Conservation (phyloP, 352 stramenopile genomes). For the Phytophthora rubi region DNA sequence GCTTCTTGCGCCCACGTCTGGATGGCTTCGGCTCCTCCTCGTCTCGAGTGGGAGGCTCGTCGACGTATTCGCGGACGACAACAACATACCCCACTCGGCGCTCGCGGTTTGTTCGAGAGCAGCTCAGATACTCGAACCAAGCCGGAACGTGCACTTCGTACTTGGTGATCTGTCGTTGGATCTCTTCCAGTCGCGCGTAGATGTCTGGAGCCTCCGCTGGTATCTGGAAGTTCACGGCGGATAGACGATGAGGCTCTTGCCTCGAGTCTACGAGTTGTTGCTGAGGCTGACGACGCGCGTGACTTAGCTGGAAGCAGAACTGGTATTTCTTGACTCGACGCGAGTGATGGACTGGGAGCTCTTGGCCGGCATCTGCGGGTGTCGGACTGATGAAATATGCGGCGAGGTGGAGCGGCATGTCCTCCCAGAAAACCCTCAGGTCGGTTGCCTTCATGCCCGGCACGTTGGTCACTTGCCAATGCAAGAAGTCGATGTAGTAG, state of each 20-base stretch:
- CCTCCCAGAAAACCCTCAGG: slow-evolving; percentile 58
- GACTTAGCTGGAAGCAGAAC: slow-evolving; percentile 61
- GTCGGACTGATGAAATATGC: slow-evolving; percentile 57
- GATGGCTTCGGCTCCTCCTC: slow-evolving; percentile 1
- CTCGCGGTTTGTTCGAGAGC: slow-evolving; percentile 36
- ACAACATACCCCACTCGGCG: slow-evolving; percentile 60
- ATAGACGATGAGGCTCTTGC: slow-evolving; percentile 11
- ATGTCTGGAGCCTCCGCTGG: neutral
- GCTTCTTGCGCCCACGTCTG: neutral
- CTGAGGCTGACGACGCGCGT: slow-evolving; percentile 5
- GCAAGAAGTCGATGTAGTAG: slow-evolving; percentile 71
- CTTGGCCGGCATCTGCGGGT: slow-evolving; percentile 24
- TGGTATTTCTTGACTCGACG: slow-evolving; percentile 56
- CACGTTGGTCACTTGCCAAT: slow-evolving; percentile 60
- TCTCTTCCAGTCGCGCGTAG: slow-evolving; percentile 25
- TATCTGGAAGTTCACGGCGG: slow-evolving; percentile 4
- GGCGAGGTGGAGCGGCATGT: slow-evolving; percentile 67
- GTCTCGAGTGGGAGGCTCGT: neutral
- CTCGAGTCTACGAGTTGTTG: neutral
- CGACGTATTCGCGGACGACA: slow-evolving; percentile 34
- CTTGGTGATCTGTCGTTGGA: slow-evolving; percentile 34
- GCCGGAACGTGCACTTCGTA: slow-evolving; percentile 48
- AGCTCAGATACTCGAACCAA: slow-evolving; percentile 72
- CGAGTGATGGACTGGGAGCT: slow-evolving; percentile 20
- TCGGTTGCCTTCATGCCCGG: slow-evolving; percentile 55